Percentiles rank a stretch among this genome's conserved stretches.
Evolutionary conservation across 805 yeast genomes (phyloP).

Genomic region (Candida alai): DNA sequence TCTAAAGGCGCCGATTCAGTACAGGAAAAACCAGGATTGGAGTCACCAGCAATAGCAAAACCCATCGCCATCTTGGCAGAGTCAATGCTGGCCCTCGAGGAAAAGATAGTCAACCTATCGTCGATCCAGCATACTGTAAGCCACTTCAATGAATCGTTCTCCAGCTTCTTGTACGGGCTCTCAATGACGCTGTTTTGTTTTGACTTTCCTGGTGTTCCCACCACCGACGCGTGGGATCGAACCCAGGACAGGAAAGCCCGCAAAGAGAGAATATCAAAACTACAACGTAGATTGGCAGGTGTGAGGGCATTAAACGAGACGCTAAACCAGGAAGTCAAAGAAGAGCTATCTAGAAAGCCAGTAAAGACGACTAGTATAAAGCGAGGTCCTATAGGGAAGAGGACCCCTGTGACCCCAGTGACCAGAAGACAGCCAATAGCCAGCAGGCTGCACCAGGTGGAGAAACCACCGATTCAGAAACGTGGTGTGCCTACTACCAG

Average conservation of each 20-base stretch:
- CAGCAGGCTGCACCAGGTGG: too few species aligned
- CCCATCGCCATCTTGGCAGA: conserved; percentile 47
- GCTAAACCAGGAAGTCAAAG: too few species aligned
- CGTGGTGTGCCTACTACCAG: too few species aligned
- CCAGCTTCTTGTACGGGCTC: conserved; percentile 73
- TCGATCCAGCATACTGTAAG: conserved; percentile 54
- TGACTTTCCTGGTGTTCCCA: conserved; percentile 52
- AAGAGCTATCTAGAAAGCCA: too few species aligned
- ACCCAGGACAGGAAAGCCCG: conserved; percentile 20
- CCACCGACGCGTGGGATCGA: conserved; percentile 30
- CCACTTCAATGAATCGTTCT: conserved; percentile 72
- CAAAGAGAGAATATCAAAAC: conserved; percentile 20
- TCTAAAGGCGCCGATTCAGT: too few species aligned
- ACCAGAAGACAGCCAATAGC: too few species aligned
- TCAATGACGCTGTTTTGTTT: conserved; percentile 87
- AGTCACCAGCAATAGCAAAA: conserved; percentile 34
- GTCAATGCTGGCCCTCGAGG: conserved; percentile 51
- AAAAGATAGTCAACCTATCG: conserved; percentile 54
- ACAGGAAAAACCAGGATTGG: too few species aligned
- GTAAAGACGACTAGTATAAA: too few species aligned
- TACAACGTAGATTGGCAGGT: conserved; percentile 17
- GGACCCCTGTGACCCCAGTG: too few species aligned
- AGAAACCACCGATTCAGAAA: too few species aligned
- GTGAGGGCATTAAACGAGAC: too few species aligned
- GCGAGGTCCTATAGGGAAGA: too few species aligned